Evolutionary conservation across 345 rosid species (phyloP), one percentile per base, ranked within the genome.

Genomic region (rapeseed (Brassica napus)): DNA sequence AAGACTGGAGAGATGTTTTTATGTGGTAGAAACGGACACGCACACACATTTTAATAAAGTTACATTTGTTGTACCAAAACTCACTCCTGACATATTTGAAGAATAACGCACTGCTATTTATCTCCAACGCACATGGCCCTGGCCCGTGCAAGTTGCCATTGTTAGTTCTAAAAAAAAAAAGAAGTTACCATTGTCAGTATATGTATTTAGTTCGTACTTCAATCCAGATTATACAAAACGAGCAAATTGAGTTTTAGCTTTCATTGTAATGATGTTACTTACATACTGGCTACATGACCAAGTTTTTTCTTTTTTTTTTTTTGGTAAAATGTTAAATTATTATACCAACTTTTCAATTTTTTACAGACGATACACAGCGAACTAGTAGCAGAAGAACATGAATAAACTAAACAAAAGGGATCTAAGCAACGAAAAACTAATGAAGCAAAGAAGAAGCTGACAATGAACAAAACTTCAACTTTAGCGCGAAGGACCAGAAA

Each of bases 11-110:
- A 31, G 3, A 65, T 65, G 64, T 65, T 74, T 34, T 31, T 42
- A 65, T 37, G 57, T 65, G 71, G 71, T 55, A 66, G 5, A 66
- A 24, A 66, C 18, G 6, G 66, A 24, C 23, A 63, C 30, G 77
- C 69, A 73, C 23, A 47, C 21, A 16, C 58, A 26, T 15, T 75
- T 14, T 26, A 15, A 67, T 15, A 37, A 10, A 57, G 30, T 55
- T 67, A 4, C 12, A 58, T 58, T 58, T 3, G 3, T 3, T 57
- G 52, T 39, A 39, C 72, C 57, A 26, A 75, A 65, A 8, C 66
- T 47, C 69, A 54, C 37, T 54, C 34, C 49, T 62, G 52, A 21
- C 64, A 31, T 52, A n/a, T 47, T 49, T 21, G 34, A 32, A 32
- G 21, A 32, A 49, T 65, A 47, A 54, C 3, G n/a, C 21, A 18